phyloP scores from a whole-genome alignment of 176 grass and related monocot species.

The Hordeum marinum region DNA sequence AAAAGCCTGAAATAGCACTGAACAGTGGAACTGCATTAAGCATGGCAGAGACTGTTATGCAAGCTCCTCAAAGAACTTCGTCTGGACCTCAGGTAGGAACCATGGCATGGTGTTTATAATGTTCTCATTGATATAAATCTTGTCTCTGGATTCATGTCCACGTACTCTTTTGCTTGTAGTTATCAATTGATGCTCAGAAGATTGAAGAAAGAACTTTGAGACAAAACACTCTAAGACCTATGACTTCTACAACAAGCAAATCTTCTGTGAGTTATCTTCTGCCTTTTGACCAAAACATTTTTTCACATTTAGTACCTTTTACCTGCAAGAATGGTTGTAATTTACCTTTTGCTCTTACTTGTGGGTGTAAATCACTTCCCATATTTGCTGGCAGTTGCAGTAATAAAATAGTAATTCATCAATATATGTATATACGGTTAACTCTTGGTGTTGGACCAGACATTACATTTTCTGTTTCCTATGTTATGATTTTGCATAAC shows the following conservation, averaged over 20 bases:
- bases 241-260: conserved; percentile 58
- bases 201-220: conserved; percentile 63
- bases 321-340: not conserved
- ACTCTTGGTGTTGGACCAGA: conserved; percentile 1
- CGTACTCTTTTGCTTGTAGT: conserved; percentile 30
- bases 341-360: conserved; percentile 3
- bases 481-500: not conserved
- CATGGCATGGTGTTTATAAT: conserved; percentile 9
- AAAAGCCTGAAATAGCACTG: conserved; percentile 23
- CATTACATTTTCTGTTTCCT: not conserved
- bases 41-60: conserved; percentile 71
- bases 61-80: conserved; percentile 48
- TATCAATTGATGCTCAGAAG: conserved; percentile 56
- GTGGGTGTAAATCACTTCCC: not conserved
- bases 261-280: conserved; percentile 49
- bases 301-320: conserved; percentile 4
- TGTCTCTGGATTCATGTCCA: not conserved
- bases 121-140: conserved; percentile 10
- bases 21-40: conserved; percentile 48
- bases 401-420: not conserved
- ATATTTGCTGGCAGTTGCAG: not conserved
- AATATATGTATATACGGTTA: not conserved
- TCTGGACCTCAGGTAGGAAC: conserved; percentile 47
- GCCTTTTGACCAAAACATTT: not conserved
- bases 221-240: conserved; percentile 61